Evolutionary conservation across 1,284 basidiomycete genomes (phyloP).

Genomic region (Leccinum pachyderme): DNA sequence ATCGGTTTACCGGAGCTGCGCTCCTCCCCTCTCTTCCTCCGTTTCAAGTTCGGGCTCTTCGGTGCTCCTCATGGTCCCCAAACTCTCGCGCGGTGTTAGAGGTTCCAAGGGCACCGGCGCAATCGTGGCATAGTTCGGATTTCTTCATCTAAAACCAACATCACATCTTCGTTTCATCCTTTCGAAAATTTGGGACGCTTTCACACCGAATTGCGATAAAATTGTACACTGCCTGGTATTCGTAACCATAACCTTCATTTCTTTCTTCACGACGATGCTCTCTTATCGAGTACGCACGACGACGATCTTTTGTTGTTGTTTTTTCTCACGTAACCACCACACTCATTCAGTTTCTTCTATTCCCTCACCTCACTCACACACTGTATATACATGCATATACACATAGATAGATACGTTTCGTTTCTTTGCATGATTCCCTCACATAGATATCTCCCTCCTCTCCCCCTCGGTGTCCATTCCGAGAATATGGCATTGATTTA

Average conservation of each 20-base stretch:
- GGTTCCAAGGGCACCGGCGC: constrained; percentile 15
- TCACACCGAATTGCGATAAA: constrained; percentile 15
- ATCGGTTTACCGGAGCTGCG: constrained; percentile 16
- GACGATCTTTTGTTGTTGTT: neutral
- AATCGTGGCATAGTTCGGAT: constrained; percentile 13
- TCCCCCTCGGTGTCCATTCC: constrained; percentile 1
- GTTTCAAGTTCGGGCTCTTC: constrained; percentile 29
- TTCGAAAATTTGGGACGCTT: constrained; percentile 21
- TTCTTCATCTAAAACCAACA: constrained; percentile 1
- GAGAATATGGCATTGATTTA: constrained; percentile 36
- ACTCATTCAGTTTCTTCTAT: constrained; percentile 21
- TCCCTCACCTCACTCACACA: constrained; percentile 31
- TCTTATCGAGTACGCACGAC: constrained; percentile 15
- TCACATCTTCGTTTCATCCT: constrained; percentile 1
- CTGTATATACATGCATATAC: constrained; percentile 41
- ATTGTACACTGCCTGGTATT: constrained; percentile 9
- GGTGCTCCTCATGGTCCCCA: constrained; percentile 32
- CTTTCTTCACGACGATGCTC: constrained; percentile 20
- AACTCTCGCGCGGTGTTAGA: constrained; percentile 11
- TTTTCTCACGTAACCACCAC: constrained; percentile 22
- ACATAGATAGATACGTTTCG: constrained; percentile 33
- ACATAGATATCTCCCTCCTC: constrained; percentile 24
- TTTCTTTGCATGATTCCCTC: constrained; percentile 28
- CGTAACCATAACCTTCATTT: neutral
- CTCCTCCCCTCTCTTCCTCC: constrained; percentile 21